Evolutionary conservation across 805 yeast genomes (phyloP).

Genomic region (Candida anglica): DNA sequence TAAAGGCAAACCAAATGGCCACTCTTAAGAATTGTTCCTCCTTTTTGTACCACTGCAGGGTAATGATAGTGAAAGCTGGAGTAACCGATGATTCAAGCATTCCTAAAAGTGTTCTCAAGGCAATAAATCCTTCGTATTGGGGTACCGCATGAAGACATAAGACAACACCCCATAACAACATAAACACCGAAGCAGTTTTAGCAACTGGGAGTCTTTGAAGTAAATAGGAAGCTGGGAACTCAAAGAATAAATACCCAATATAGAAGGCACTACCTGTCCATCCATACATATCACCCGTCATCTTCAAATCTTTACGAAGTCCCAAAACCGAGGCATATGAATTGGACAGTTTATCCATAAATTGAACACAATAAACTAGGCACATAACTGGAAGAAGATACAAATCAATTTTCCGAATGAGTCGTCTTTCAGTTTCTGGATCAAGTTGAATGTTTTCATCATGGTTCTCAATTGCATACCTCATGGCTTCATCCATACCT

Average conservation of each 20-base stretch:
- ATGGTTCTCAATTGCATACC: slow-evolving; percentile 19
- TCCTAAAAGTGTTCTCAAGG: slow-evolving; percentile 35
- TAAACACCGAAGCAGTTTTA: slow-evolving; percentile 43
- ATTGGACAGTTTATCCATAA: slow-evolving; percentile 35
- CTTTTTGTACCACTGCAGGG: slow-evolving; percentile 29
- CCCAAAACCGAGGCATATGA: slow-evolving; percentile 39
- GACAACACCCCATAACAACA: slow-evolving; percentile 62
- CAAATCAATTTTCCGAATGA: slow-evolving; percentile 18
- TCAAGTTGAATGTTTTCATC: neutral
- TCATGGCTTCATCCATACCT: slow-evolving; percentile 36
- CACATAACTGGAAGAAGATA: slow-evolving; percentile 23
- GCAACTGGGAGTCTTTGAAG: slow-evolving; percentile 58
- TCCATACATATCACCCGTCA: slow-evolving; percentile 29
- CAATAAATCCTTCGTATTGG: slow-evolving; percentile 36
- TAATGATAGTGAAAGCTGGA: slow-evolving; percentile 32
- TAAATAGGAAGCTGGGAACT: slow-evolving; percentile 32
- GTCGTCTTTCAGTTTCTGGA: slow-evolving; percentile 9
- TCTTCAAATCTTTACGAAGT: slow-evolving; percentile 29
- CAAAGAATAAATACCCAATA: slow-evolving; percentile 66
- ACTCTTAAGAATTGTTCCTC: slow-evolving; percentile 32
- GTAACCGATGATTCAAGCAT: slow-evolving; percentile 38
- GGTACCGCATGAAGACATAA: slow-evolving; percentile 51
- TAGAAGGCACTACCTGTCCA: slow-evolving; percentile 40
- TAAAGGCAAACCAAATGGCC: slow-evolving; percentile 32
- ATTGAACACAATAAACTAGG: slow-evolving; percentile 21